Evolutionary conservation across 2,329 filamentous ascomycete species (phyloP).

Genomic region (Colletotrichum godetiae): DNA sequence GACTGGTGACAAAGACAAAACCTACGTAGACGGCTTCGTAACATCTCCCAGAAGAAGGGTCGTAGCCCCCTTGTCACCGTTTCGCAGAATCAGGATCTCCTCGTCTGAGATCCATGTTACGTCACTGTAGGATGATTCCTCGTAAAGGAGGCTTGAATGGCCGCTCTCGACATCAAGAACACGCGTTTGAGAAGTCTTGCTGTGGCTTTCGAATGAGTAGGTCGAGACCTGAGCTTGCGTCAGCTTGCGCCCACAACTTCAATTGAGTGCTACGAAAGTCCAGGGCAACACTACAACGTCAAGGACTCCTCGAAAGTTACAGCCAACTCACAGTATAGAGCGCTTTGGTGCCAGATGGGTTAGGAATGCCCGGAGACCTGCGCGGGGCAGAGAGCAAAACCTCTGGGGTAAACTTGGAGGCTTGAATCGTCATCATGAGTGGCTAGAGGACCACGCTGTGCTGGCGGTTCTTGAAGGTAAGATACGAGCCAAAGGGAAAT

Average conservation of each 20-base stretch:
- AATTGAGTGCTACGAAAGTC: neutral
- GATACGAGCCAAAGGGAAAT: neutral
- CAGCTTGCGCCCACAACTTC: neutral
- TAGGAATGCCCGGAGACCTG: slow-evolving; percentile 77
- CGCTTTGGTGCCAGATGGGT: slow-evolving; percentile 69
- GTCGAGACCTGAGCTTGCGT: slow-evolving; percentile 65
- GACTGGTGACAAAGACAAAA: neutral
- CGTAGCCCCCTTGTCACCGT: slow-evolving; percentile 59
- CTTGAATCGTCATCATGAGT: slow-evolving; percentile 73
- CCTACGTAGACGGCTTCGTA: slow-evolving; percentile 53
- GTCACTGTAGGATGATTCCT: slow-evolving; percentile 74
- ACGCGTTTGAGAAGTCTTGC: slow-evolving; percentile 74
- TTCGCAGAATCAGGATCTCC: slow-evolving; percentile 67
- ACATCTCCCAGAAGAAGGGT: slow-evolving; percentile 55
- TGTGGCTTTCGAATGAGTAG: slow-evolving; percentile 84
- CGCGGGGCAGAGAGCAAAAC: slow-evolving; percentile 82
- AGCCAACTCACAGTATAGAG: slow-evolving; percentile 68
- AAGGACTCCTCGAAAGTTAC: neutral
- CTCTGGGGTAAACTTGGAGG: slow-evolving; percentile 79
- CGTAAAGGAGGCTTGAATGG: slow-evolving; percentile 72
- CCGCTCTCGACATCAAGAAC: slow-evolving; percentile 77
- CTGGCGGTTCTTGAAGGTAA: neutral
- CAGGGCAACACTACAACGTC: neutral
- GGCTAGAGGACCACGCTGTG: neutral
- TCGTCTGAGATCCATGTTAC: slow-evolving; percentile 81